Evolutionary conservation across 768 basidiomycete genomes (phyloP), one percentile per base, ranked within the genome.

Genomic region (Lactifluus echinatus): DNA sequence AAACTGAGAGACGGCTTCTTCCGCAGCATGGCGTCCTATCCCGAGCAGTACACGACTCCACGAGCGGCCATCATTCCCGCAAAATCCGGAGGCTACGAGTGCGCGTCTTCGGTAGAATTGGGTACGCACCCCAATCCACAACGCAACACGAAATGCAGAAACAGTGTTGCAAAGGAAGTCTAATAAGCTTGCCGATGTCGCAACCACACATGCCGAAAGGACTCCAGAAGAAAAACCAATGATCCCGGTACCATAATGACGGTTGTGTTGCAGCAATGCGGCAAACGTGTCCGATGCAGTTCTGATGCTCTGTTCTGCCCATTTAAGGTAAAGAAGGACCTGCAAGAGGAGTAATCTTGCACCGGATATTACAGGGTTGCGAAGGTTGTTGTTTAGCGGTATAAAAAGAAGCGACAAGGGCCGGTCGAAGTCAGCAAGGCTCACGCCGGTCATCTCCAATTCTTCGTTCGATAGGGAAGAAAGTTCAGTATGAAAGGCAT

Each of bases 201-300:
- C 76, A 4, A 77, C 76, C 15, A 80, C 76, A 53, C 77, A 77
- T 8, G 81, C 80, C 17, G 77, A 70, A 42, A 83, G 69, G 53
- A 82, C 74, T 28, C 81, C 81, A 45, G 79, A 81, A n/a, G 80
- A 81, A 66, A 81, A 78, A 4, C 77, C 80, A 7, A 80, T 65
- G 48, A 80, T 63, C 12, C 78, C 77, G 21, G 70, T 37, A 2
- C 55, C 60, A 44, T 75, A 63, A 14, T 68, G 56, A 36, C 62
- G 42, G 59, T 80, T 79, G 29, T 51, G 39, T 55, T 67, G 61
- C 26, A 79, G 63, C 31, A 66, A 46, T 29, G 72, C 66, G 6
- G 55, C 49, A 53, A 73, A 71, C 12, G 65, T 11, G n/a, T 29
- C 21, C 6, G 33, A 46, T 14, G 45, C 62, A 51, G 29, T 44